Evolutionary conservation across 1,284 basidiomycete genomes (phyloP), one percentile per base, ranked within the genome.

Genomic region (Takashimella tepidaria): DNA sequence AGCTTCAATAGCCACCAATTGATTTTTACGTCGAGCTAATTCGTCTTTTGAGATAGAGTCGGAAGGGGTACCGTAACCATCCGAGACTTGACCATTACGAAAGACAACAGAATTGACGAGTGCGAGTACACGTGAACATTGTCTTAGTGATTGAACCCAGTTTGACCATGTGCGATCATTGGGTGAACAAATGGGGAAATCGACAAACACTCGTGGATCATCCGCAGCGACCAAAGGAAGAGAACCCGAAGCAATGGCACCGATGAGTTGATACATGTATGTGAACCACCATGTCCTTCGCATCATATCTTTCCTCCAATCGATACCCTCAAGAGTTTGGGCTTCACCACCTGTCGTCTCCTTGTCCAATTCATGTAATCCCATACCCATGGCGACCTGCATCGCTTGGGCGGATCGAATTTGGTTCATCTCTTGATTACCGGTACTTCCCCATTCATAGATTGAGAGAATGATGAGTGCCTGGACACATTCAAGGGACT

Each of bases 221-320:
- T 73, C 72, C 11, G 71, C 59, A 11, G 59, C 57, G 3, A 72
- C 51, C 3, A 51, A 53, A 1, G 73, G 72, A 16, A 51, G 21
- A 13, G 54, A 50, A 6, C 71, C 71, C 1, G 66, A 64, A 13
- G 71, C 61, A 23, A 73, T 52, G 1, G 63, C 53, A 5, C 59
- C 54, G 2, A 51, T 62, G 24, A 73, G 54, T 53, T 75, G 70
- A n/a, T 61, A 65, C 11, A 58, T 62, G 55, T 70, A 77, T 10
- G 67, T 61, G 1, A 65, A 56, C 75, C 75, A 77, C 74, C 74
- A 77, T 1, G 73, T 73, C 48, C 75, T 58, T 46, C 75, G 58
- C 10, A 66, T 66, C 66, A 73, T 68, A 54, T 77, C 75, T 22
- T 58, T 61, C 37, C 53, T 51, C 68, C 75, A 73, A 50, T 73